Percentiles rank a stretch among this genome's conserved stretches.
These are phyloP conservation scores for Dactylellina drechsleri DNA, from an alignment of 2,329 filamentous ascomycete genomes.

Conservation along the genomic window DNA sequence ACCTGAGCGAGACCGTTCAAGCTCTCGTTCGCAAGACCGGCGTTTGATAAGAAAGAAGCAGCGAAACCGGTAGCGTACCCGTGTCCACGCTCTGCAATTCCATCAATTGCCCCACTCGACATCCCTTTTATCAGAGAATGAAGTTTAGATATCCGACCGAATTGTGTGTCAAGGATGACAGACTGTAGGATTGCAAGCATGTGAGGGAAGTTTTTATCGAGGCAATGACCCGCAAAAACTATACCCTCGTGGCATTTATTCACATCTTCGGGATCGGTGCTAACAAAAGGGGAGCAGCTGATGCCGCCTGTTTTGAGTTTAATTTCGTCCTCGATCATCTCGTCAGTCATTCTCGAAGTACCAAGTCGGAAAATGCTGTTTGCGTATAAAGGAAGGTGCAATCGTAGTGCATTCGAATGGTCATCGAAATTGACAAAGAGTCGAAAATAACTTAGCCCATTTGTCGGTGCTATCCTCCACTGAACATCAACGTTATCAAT, in stretches of 20 bases:
- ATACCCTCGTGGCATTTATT: constrained; percentile 80
- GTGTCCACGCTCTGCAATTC: constrained; percentile 90
- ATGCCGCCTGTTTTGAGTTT: constrained; percentile 96
- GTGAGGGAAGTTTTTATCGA: constrained; percentile 87
- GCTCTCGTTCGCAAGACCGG: constrained; percentile 66
- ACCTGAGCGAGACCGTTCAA: constrained; percentile 89
- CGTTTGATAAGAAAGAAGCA: constrained; percentile 77
- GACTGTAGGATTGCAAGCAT: constrained; percentile 89
- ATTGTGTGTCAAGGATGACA: constrained; percentile 86
- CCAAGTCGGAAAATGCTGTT: constrained; percentile 93
- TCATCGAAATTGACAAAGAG: constrained; percentile 82
- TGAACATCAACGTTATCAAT: constrained; percentile 76
- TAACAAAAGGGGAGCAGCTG: constrained; percentile 83
- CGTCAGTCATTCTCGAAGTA: constrained; percentile 87
- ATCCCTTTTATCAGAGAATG: constrained; percentile 87
- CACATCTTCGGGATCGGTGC: constrained; percentile 78
- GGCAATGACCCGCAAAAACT: constrained; percentile 82
- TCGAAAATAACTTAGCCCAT: constrained; percentile 94
- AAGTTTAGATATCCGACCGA: constrained; percentile 80
- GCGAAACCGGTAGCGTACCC: constrained; percentile 85
- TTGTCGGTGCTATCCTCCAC: constrained; percentile 92
- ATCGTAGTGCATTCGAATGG: constrained; percentile 83
- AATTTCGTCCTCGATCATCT: constrained; percentile 92
- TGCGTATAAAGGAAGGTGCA: constrained; percentile 87
- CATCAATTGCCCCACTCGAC: constrained; percentile 88